Conservation (phyloP, 768 basidiomycete species). For the Mycena galopus region DNA sequence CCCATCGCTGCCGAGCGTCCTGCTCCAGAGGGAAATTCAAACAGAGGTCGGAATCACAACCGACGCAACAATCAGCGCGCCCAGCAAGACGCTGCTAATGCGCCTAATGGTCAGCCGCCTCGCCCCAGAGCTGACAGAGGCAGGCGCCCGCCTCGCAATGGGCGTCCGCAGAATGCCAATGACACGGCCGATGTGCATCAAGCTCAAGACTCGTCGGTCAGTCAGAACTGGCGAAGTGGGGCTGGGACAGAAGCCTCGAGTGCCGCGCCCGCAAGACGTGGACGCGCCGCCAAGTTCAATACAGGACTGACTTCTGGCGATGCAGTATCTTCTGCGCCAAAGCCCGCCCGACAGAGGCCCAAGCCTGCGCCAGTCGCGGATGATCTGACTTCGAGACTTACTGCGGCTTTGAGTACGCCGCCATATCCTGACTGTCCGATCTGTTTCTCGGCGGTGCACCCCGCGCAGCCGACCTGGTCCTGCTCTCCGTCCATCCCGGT, state of each 20-base stretch:
- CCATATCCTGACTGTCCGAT: constrained; percentile 86
- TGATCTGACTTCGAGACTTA: constrained; percentile 83
- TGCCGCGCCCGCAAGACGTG: constrained; percentile 8
- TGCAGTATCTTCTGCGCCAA: constrained; percentile 11
- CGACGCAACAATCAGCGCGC: constrained; percentile 32
- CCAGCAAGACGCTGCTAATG: constrained; percentile 17
- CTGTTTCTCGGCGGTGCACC: constrained; percentile 86
- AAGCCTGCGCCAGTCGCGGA: constrained; percentile 55
- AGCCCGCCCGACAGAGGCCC: constrained; percentile 22
- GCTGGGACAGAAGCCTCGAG: background rate
- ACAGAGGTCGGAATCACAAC: constrained; percentile 27
- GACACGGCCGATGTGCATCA: constrained; percentile 1
- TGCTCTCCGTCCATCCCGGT: constrained; percentile 78
- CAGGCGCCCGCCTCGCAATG: constrained; percentile 22
- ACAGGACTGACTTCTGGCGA: constrained; percentile 46
- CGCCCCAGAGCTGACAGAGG: constrained; percentile 1
- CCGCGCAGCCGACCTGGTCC: constrained; percentile 88
- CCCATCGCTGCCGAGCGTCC: constrained; percentile 24
- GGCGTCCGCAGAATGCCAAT: background rate
- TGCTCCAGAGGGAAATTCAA: constrained; percentile 30
- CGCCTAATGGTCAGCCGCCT: background rate
- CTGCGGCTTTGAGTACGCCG: constrained; percentile 71
- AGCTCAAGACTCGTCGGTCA: constrained; percentile 5
- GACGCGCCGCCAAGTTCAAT: constrained; percentile 53
- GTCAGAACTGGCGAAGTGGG: constrained; percentile 19